These are phyloP conservation scores for Coprinopsis sp. DNA, from an alignment of 768 basidiomycete genomes.

Conservation along the genomic window DNA sequence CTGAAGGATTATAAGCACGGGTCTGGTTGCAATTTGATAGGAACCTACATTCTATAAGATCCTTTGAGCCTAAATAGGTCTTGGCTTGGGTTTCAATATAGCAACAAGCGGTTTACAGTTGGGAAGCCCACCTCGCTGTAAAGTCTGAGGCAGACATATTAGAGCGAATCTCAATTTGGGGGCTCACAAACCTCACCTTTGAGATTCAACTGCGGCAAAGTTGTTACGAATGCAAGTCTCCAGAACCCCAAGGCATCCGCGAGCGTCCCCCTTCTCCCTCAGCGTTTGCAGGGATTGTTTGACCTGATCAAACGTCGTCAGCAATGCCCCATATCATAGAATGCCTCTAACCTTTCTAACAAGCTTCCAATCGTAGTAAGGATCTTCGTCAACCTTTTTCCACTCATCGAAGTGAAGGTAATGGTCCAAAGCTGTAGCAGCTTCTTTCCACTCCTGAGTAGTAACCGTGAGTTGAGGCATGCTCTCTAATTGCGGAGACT, in stretches of 20 bases:
- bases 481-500: conserved; percentile 7
- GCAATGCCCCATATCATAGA: neutral
- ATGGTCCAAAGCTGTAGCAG: conserved; percentile 72
- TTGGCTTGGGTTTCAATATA: too few relatives aligned
- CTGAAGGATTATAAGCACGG: conserved; percentile 33
- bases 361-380: conserved; percentile 89
- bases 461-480: neutral
- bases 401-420: conserved; percentile 85
- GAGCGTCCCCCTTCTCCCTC: conserved; percentile 73
- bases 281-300: conserved; percentile 65
- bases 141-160: conserved; percentile 43
- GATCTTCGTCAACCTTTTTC: conserved; percentile 85
- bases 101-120: too few relatives aligned
- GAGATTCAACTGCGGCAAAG: conserved; percentile 89
- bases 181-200: conserved; percentile 42
- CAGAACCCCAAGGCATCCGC: conserved; percentile 83
- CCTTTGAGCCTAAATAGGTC: conserved; percentile 92
- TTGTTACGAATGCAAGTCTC: conserved; percentile 89
- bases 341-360: conserved; percentile 73
- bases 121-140: conserved; percentile 97
- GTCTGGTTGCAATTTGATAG: neutral
- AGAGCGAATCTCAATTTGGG: neutral
- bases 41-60: conserved; percentile 73
- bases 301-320: conserved; percentile 43
- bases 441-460: conserved; percentile 78